Evolutionary conservation across 768 basidiomycete genomes (phyloP), one percentile per base, ranked within the genome.

Genomic region (Suillus placidus): DNA sequence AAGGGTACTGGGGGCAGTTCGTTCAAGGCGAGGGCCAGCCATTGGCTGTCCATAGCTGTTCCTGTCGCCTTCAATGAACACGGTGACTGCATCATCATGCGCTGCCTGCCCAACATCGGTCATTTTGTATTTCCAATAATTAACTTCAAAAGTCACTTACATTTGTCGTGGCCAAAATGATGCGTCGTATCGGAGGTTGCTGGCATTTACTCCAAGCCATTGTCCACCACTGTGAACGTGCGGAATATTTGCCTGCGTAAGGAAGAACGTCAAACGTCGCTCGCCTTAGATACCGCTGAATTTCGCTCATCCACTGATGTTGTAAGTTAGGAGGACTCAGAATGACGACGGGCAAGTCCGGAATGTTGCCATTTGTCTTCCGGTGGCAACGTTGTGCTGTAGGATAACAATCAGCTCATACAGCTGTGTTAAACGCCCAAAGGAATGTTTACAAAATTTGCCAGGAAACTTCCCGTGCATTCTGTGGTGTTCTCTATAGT

Each of bases 401-500:
- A 4, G n/a, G 4, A 9, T 10, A 45, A 10, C 20, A 1, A 4
- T 45, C 45, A 45, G 8, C 4, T 2, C 20, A 10, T 45, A 3
- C 45, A 45, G 8, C 45, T n/a, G 4, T 45, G 40, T 10, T 0
- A 4, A 3, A 45, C 20, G n/a, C 45, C 9, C 4, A 4, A 9
- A 4, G 10, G 8, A n/a, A 10, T 45, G 45, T 20, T 45, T n/a
- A n/a, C 45, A 9, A 45, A 45, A 45, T 45, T 45, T 45, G 9
- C n/a, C 45, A 45, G 45, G 45, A 10, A 45, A 45, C 45, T 45
- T 45, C 4, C n/a, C n/a, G 4, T 45, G 45, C n/a, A n/a, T 45
- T 9, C 45, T n/a, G 10, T n/a, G 64, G 20, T 35, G 23, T 0
- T 32, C 10, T 0, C 30, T 35, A 9, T 64, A 73, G 60, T 61